Base-by-base conservation (phyloP, 176 grass and related monocot genomes). In the Musa troglodytarum region DNA sequence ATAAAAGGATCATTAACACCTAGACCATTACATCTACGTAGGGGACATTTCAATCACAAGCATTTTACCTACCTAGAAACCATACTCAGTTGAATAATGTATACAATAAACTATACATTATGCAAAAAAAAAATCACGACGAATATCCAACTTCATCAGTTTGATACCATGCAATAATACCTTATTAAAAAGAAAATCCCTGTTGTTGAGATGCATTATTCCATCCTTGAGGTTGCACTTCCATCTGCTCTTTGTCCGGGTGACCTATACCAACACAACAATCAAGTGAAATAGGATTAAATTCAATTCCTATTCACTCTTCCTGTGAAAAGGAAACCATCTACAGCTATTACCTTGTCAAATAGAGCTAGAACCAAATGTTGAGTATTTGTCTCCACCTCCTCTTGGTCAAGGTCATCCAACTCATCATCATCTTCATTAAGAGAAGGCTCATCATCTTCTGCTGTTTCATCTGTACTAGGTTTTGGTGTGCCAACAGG, bases 111-210 rank as follows among this genome's bases (percentile, higher is more conserved):
- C 4, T 43, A 43, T 43, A 43, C 6, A 6, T 43, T 43, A 43
- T 5, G 34, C 34, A 43, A 43, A 43, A 43, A 34, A 34, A 43
- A 43, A 43, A 43, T 43, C 34, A 43, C 4, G 34, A 43, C 4
- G 4, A 4, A 0, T 6, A 43, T 64, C 71, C 6, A 28, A 15
- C 15, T 4, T 49, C 1, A 28, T 67, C 11, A 68, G 26, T 13
- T 29, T 77, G 2, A 77, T 71, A 70, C 75, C 9, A 17, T 24
- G 65, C 17, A 1, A 67, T 64, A 66, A 21, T 10, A 92, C 90
- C 87, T 92, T 92, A 83, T 92, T 92, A 71, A 92, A 92, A 78
- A 92, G 77, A 79, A 92, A 64, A 85, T 92, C 90, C 65, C 80
- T 82, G 26, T 80, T 78, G 70, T 89, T 89, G 77, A 92, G 84